phyloP scores from a whole-genome alignment of 768 basidiomycete species.

The Tylopilus felleus region DNA sequence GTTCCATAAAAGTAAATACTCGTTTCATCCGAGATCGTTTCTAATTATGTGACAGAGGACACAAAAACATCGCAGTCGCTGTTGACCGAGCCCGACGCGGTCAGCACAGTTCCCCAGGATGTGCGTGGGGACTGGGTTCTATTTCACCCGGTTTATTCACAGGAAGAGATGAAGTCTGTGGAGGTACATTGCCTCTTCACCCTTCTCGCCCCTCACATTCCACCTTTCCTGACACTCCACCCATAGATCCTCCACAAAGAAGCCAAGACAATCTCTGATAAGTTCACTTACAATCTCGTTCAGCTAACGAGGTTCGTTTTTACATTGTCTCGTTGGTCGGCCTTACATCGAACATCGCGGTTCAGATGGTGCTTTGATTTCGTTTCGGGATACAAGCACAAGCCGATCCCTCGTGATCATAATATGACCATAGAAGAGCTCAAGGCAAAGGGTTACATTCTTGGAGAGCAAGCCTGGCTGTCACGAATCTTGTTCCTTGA shows the following conservation, averaged over 20 bases:
- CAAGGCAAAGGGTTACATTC: constrained; percentile 65
- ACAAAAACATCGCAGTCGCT: constrained; percentile 13
- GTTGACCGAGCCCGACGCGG: constrained; percentile 36
- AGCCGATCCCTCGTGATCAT: constrained; percentile 53
- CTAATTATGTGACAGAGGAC: constrained; percentile 24
- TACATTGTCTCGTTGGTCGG: not conserved
- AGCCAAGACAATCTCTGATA: constrained; percentile 67
- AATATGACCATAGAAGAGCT: constrained; percentile 73
- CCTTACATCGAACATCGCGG: constrained; percentile 1
- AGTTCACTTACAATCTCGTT: constrained; percentile 64
- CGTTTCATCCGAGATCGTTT: not conserved
- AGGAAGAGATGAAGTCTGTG: constrained; percentile 68
- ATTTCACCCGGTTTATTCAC: constrained; percentile 88
- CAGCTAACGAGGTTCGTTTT: constrained; percentile 43
- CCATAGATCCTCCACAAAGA: constrained; percentile 66
- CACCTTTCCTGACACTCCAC: constrained; percentile 6
- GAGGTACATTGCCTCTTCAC: constrained; percentile 41
- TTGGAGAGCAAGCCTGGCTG: constrained; percentile 78
- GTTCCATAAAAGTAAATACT: constrained; percentile 29
- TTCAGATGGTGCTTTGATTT: constrained; percentile 72
- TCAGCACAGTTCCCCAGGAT: constrained; percentile 53
- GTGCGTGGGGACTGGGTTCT: constrained; percentile 84
- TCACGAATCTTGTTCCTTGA: constrained; percentile 72
- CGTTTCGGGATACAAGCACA: constrained; percentile 82
- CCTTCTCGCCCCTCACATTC: not conserved